These are phyloP conservation scores for Pseudogymnoascus sp. DNA, from an alignment of 2,329 filamentous ascomycete genomes.

Conservation along the genomic window DNA sequence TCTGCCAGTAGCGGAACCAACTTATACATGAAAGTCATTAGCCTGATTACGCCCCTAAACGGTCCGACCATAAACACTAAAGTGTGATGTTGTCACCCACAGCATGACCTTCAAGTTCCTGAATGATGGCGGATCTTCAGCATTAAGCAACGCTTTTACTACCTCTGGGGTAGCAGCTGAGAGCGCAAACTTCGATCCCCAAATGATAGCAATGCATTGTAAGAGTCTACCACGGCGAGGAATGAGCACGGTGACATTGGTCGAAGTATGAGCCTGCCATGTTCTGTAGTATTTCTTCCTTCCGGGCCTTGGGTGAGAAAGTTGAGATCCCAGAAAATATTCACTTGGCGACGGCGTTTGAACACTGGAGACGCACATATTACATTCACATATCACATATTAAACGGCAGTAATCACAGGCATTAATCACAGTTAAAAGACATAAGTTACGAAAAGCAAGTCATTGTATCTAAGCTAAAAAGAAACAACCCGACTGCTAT, in stretches of 20 bases:
- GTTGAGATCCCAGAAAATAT: neutral
- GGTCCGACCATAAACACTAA: too few species aligned
- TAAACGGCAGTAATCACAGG: neutral
- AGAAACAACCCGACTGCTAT: conserved; percentile 1
- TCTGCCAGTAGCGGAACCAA: too few species aligned
- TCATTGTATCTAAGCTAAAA: conserved; percentile 8
- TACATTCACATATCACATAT: neutral
- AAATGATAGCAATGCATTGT: neutral
- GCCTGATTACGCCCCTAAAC: too few species aligned
- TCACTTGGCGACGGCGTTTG: neutral
- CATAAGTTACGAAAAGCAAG: neutral
- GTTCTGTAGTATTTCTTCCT: neutral
- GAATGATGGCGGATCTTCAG: too few species aligned
- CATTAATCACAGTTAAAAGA: neutral
- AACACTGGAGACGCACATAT: too few species aligned
- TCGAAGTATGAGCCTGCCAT: neutral
- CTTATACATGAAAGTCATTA: too few species aligned
- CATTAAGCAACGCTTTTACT: too few species aligned
- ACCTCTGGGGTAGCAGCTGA: too few species aligned
- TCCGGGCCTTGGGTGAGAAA: neutral
- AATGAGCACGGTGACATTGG: neutral
- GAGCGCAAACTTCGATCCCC: too few species aligned
- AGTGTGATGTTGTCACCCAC: too few species aligned
- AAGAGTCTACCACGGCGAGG: neutral
- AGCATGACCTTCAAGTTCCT: too few species aligned